These are phyloP conservation scores for Neurospora sp. DNA, from an alignment of 2,329 filamentous ascomycete species.

Conservation along the genomic window DNA sequence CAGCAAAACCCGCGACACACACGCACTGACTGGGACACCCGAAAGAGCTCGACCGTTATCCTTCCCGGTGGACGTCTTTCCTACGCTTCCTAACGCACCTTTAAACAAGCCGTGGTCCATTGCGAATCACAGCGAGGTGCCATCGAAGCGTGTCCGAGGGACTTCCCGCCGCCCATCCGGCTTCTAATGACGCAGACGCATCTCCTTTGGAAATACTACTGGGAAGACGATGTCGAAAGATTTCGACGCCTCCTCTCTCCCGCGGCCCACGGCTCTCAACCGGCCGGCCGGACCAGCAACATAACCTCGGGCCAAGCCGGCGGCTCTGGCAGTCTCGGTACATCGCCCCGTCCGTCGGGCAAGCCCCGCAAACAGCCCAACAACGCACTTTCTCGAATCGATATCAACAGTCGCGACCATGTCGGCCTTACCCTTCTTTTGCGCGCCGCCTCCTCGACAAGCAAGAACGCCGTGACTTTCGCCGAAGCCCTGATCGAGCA, in stretches of 20 bases:
- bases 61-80: slow-evolving; percentile 17
- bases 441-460: slow-evolving; percentile 68
- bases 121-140: slow-evolving; percentile 85
- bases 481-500: slow-evolving; percentile 72
- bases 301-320: slow-evolving; percentile 27
- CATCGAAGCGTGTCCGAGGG: slow-evolving; percentile 22
- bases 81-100: slow-evolving; percentile 45
- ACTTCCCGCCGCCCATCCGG: slow-evolving; percentile 34
- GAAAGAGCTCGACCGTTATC: not conserved
- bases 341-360: slow-evolving; percentile 37
- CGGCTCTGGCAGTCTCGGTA: slow-evolving; percentile 29
- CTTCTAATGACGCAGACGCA: slow-evolving; percentile 82
- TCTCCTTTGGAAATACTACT: slow-evolving; percentile 91
- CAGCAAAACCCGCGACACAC: slow-evolving; percentile 7
- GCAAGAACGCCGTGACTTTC: slow-evolving; percentile 60
- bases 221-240: slow-evolving; percentile 93
- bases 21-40: slow-evolving; percentile 5
- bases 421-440: slow-evolving; percentile 75
- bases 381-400: slow-evolving; percentile 40
- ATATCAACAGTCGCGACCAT: slow-evolving; percentile 78
- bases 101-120: slow-evolving; percentile 86
- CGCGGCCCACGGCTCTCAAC: slow-evolving; percentile 48
- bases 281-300: slow-evolving; percentile 42
- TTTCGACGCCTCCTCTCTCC: slow-evolving; percentile 83
- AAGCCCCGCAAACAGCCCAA: slow-evolving; percentile 45